These are phyloP conservation scores for Protomyces gravidus DNA, from an alignment of 1,139 yeast species.

Conservation along the genomic window DNA sequence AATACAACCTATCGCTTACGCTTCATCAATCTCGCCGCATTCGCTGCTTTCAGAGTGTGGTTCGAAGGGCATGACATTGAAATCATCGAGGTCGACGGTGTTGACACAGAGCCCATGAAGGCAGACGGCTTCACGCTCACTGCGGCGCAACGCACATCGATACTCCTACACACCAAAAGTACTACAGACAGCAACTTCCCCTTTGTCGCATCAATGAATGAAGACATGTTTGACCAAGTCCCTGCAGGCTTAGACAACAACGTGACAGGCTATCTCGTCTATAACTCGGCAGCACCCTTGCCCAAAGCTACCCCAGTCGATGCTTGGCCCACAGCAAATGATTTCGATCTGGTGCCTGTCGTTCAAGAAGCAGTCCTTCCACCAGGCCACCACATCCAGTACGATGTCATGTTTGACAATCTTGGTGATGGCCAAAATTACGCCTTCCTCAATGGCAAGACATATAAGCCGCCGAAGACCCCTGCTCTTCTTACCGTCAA, in stretches of 20 bases:
- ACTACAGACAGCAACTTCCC: conserved; percentile 61
- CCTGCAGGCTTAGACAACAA: conserved; percentile 63
- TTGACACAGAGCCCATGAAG: conserved; percentile 21
- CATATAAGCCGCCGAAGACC: conserved; percentile 74
- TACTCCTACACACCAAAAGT: conserved; percentile 65
- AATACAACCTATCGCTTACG: conserved; percentile 75
- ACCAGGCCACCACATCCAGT: conserved; percentile 60
- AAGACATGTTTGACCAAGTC: conserved; percentile 67
- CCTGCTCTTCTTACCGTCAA: conserved; percentile 76
- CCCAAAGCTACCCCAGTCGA: conserved; percentile 50
- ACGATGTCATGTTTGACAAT: conserved; percentile 73
- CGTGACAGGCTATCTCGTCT: conserved; percentile 66
- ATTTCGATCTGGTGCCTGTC: conserved; percentile 47
- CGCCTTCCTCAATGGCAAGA: conserved; percentile 80
- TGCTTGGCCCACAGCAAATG: conserved; percentile 41
- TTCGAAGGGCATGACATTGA: conserved; percentile 79
- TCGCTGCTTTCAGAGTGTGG: conserved; percentile 77
- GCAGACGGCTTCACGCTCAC: conserved; percentile 43
- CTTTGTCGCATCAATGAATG: conserved; percentile 71
- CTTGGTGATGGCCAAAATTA: conserved; percentile 78
- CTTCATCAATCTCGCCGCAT: conserved; percentile 77
- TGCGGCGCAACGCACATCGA: conserved; percentile 74
- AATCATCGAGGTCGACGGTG: conserved; percentile 55
- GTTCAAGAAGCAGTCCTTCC: conserved; percentile 51
- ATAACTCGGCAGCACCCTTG: conserved; percentile 47